These are phyloP conservation scores for Erigeron canadensis DNA, from an alignment of 129 eudicot genomes.

Conservation along the genomic window DNA sequence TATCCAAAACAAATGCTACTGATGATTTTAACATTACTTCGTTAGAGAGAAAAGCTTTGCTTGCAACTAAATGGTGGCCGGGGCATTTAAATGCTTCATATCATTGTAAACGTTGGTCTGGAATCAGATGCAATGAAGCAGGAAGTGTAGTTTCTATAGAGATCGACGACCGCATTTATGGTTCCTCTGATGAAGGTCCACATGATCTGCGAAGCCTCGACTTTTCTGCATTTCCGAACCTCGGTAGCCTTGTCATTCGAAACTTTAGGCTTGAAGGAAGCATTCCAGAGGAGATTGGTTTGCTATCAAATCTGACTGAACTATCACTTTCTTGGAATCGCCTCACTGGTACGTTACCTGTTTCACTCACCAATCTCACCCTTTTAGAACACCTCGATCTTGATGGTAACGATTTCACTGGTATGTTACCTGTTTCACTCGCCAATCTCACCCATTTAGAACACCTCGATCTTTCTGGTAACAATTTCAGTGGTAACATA, in stretches of 20 bases:
- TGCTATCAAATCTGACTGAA: constrained; percentile 9
- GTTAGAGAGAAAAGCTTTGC: neutral
- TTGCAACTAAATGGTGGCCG: neutral
- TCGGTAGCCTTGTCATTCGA: neutral
- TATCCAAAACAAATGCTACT: neutral
- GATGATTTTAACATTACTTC: neutral
- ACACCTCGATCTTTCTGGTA: neutral
- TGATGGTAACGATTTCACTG: too few species aligned
- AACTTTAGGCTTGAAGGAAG: neutral
- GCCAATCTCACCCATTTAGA: neutral
- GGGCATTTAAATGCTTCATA: neutral
- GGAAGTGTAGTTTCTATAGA: constrained; percentile 1
- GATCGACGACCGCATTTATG: neutral
- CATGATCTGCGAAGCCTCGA: neutral
- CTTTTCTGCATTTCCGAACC: constrained; percentile 27
- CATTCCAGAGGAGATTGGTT: constrained; percentile 21
- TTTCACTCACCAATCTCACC: neutral
- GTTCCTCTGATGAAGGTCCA: too few species aligned
- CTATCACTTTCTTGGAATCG: neutral
- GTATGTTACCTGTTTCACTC: too few species aligned
- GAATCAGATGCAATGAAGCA: constrained; percentile 9
- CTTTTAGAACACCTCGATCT: neutral
- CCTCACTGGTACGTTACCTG: constrained; percentile 8
- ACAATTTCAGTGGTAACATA: too few species aligned
- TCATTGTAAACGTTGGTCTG: neutral